Evolutionary conservation across 495 filamentous ascomycete species (phyloP), one percentile per base, ranked within the genome.

Genomic region (Aspergillus baeticus): DNA sequence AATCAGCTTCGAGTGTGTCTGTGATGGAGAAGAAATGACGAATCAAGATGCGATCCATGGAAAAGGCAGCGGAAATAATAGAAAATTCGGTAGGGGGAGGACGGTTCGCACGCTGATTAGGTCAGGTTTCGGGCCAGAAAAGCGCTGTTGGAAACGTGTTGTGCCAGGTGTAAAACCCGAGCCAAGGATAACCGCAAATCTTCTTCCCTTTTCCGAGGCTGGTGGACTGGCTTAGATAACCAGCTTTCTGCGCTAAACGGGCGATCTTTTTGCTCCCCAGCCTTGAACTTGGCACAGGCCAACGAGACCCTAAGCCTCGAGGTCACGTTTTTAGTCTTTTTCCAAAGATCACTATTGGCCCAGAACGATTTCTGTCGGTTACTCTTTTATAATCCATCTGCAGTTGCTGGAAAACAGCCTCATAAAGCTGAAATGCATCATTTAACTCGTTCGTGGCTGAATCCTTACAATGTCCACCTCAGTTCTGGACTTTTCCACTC

Each of bases 191-290:
- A n/a, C 17, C 46, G 17, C 35, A 49, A 21, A 37, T 37, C 35
- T 55, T 46, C 31, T 29, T 38, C 21, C 8, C 26, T 31, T 34
- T 34, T 38, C 39, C 18, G n/a, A 17, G 22, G 18, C 14, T 26
- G 54, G 17, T 41, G 18, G 3, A 13, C 35, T 13, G 38, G 42
- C 44, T 56, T 48, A 45, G 23, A 44, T 38, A 56, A 44, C 45
- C 34, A 34, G 15, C 10, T 49, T 41, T 47, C n/a, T n/a, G 31
- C 49, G 44, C 48, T 48, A 58, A 57, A 51, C 54, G 21, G 59
- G 54, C 50, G 59, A 56, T 61, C 52, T 14, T 51, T 38, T 17
- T 41, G 4, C 17, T n/a, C 47, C 14, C 29, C 29, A 10, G n/a
- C 44, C 33, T 47, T 22, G 26, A 31, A 39, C 37, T 42, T 57